phyloP scores from a whole-genome alignment of 768 basidiomycete species.

The Lentinula guzmanii region DNA sequence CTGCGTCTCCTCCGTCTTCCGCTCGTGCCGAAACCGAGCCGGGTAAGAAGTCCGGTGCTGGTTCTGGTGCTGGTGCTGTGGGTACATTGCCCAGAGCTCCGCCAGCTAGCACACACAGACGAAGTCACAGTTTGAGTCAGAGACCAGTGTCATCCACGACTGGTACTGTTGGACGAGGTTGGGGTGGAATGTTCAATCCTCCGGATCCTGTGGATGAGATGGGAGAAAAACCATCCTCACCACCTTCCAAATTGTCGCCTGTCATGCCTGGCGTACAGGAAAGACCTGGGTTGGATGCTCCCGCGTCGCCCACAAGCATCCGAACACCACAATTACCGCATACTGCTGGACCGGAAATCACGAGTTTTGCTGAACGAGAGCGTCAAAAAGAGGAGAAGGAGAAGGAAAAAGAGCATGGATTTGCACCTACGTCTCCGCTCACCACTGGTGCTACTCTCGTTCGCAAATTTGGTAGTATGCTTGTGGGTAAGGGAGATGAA shows the following conservation, averaged over 20 bases:
- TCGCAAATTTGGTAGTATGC: conserved; percentile 68
- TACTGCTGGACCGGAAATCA: conserved; percentile 63
- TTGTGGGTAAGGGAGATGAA: conserved; percentile 41
- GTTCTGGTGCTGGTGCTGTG: conserved; percentile 16
- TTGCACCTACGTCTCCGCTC: conserved; percentile 22
- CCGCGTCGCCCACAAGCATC: neutral
- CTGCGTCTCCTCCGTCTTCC: conserved; percentile 19
- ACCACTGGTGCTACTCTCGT: conserved; percentile 69
- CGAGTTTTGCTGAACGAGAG: conserved; percentile 38
- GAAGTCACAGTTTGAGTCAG: conserved; percentile 82
- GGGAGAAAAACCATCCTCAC: conserved; percentile 19
- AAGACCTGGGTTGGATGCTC: neutral
- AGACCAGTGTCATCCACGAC: conserved; percentile 32
- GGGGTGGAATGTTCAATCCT: conserved; percentile 56
- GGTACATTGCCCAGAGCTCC: conserved; percentile 59
- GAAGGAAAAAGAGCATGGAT: conserved; percentile 19
- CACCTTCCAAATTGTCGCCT: neutral
- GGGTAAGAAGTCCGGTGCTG: neutral
- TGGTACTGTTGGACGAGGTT: conserved; percentile 33
- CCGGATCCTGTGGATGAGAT: conserved; percentile 36
- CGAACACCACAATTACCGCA: conserved; percentile 33
- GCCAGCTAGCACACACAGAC: conserved; percentile 70
- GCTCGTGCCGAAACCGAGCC: conserved; percentile 8
- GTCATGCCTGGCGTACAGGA: neutral
- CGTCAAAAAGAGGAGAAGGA: conserved; percentile 21